A percentile compares a stretch with the other conserved stretches of the same genome.
Evolutionary conservation across 345 rosid species (phyloP).

Genomic region (Eucalyptus victrix): DNA sequence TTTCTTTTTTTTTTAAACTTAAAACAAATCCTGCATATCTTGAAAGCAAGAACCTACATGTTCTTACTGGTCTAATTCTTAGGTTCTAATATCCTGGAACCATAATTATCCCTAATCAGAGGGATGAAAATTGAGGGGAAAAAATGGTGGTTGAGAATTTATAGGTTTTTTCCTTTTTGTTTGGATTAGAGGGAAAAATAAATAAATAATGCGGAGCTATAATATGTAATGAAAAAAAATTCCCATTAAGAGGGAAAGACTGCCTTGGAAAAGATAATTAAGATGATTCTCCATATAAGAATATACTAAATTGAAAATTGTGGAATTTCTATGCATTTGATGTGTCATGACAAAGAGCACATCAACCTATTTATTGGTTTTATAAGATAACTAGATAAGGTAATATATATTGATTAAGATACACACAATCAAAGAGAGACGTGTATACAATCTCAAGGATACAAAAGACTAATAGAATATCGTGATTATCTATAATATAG

Average conservation of each 20-base stretch:
- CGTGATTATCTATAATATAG: not conserved
- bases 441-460: not conserved
- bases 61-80: too few relatives aligned
- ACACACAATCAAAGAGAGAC: not conserved
- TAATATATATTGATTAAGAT: not conserved
- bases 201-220: not conserved
- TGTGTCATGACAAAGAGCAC: not conserved
- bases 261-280: not conserved
- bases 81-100: too few relatives aligned
- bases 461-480: not conserved
- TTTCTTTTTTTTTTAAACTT: too few relatives aligned
- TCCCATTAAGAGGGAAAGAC: not conserved
- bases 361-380: not conserved
- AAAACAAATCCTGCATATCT: rapidly evolving
- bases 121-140: not conserved
- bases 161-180: not conserved
- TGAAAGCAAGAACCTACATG: too few relatives aligned
- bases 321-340: not conserved
- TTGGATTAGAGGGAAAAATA: not conserved
- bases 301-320: not conserved
- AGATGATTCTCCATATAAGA: not conserved
- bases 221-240: not conserved
- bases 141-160: not conserved
- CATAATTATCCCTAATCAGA: not conserved
- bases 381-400: not conserved